Percentiles rank a stretch among this genome's conserved stretches.
phyloP scores from a whole-genome alignment of 1,284 basidiomycete species.

The Ganoderma leucocontextum region DNA sequence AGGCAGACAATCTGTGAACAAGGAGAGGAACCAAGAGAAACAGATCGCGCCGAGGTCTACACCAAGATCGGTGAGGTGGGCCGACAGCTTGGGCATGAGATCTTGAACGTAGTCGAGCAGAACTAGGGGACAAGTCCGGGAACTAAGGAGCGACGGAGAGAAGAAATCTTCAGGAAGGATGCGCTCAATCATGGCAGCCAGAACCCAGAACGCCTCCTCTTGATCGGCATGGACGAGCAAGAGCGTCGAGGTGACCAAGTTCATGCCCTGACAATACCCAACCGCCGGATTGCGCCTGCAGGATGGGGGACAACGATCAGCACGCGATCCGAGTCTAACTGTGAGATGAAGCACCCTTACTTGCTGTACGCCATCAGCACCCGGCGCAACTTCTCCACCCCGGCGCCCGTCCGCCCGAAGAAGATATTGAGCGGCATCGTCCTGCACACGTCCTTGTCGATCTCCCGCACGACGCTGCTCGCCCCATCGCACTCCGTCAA shows the following conservation, averaged over 20 bases:
- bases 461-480: slow-evolving; percentile 77
- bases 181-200: slow-evolving; percentile 88
- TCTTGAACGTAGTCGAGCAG: slow-evolving; percentile 88
- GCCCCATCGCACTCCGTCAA: slow-evolving; percentile 66
- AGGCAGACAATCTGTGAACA: slow-evolving; percentile 96
- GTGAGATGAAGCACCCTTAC: slow-evolving; percentile 51
- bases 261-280: slow-evolving; percentile 95
- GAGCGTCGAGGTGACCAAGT: slow-evolving; percentile 93
- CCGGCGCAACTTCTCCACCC: slow-evolving; percentile 90
- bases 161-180: slow-evolving; percentile 88
- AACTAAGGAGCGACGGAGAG: slow-evolving; percentile 84
- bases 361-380: slow-evolving; percentile 93
- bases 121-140: slow-evolving; percentile 93
- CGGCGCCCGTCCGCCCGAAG: slow-evolving; percentile 95
- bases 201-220: slow-evolving; percentile 98
- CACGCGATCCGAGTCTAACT: not conserved
- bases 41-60: slow-evolving; percentile 95
- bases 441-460: slow-evolving; percentile 94
- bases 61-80: slow-evolving; percentile 81
- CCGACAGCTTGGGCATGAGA: slow-evolving; percentile 76
- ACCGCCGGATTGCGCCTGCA: slow-evolving; percentile 82
- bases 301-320: slow-evolving; percentile 9
- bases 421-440: slow-evolving; percentile 98
- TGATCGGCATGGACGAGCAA: slow-evolving; percentile 92
- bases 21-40: slow-evolving; percentile 97